phyloP scores from a whole-genome alignment of 2,329 filamentous ascomycete species.

The Aureobasidium uvarum region DNA sequence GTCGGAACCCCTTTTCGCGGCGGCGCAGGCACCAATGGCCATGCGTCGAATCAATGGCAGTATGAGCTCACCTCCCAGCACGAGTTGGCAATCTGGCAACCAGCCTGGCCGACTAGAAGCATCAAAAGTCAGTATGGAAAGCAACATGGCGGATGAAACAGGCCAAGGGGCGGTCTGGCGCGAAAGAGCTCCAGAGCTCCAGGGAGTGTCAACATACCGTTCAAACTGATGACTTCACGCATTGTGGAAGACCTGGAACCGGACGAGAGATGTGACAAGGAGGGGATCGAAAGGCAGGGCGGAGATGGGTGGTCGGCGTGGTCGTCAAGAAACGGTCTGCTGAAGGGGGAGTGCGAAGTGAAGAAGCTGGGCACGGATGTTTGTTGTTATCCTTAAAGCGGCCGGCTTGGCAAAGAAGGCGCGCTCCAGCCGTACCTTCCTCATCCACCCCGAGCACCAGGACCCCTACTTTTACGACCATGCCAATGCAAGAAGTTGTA shows the following conservation, averaged over 20 bases:
- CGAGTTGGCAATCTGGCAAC: slow-evolving; percentile 99
- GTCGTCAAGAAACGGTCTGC: slow-evolving; percentile 29
- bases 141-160: slow-evolving; percentile 23
- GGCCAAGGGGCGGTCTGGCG: slow-evolving; percentile 44
- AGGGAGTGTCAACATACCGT: slow-evolving; percentile 62
- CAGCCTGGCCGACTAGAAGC: slow-evolving; percentile 92
- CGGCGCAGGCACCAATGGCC: slow-evolving; percentile 4
- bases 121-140: slow-evolving; percentile 52
- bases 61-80: slow-evolving; percentile 93
- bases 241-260: slow-evolving; percentile 58
- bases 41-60: slow-evolving; percentile 22
- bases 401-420: neutral
- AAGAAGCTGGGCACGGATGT: slow-evolving; percentile 21
- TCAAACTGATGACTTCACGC: slow-evolving; percentile 99
- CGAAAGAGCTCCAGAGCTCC: slow-evolving; percentile 36
- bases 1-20: slow-evolving; percentile 24
- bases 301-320: slow-evolving; percentile 25
- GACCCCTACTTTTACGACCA: neutral
- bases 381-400: neutral
- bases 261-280: slow-evolving; percentile 20
- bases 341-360: slow-evolving; percentile 28
- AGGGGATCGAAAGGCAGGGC: slow-evolving; percentile 17
- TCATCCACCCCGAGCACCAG: neutral
- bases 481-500: neutral
- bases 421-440: slow-evolving; percentile 4